Evolutionary conservation across 768 basidiomycete species (phyloP), one percentile per base, ranked within the genome.

Genomic region (Amanita subjunquillea): DNA sequence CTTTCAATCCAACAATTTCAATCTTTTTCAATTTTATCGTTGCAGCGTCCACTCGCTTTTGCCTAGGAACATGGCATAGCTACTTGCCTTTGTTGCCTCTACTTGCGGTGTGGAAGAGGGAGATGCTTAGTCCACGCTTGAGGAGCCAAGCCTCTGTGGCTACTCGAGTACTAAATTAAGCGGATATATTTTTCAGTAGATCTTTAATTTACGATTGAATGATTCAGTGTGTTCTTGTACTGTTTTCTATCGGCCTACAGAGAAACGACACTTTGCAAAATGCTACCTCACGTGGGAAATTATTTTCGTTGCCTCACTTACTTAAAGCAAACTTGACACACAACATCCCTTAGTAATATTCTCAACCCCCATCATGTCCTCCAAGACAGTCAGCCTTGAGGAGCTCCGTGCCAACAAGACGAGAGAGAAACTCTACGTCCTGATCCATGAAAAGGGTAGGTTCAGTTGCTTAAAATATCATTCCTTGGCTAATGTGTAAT

Each of bases 371-470:
- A 17, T n/a, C 48, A 77, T 79, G 67, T 56, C 70, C 59, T 62
- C 71, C 59, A 88, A 80, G 69, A 67, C 77, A 52, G 61, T 90
- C 64, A 80, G 82, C 58, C 68, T 74, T 65, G 85, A 87, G 39
- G 81, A 91, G 66, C 85, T 96, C 65, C 83, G 89, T 60, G 74
- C 75, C 50, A 79, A 95, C 77, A 78, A 70, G 58, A 73, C 75
- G 50, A 87, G 87, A 70, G 82, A 90, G 54, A 80, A 70, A 57
- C 72, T 96, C 60, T 95, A 82, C 69, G 67, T 95, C 65, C 80
- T 94, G 60, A 69, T 98, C 57, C 80, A 88, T 68, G 82, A 79
- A 64, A 94, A 95, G 65, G 91, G 92, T 91, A 57, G 44, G 55
- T 56, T 48, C 42, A 49, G 6, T 37, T 30, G 9, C n/a, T 0